Conservation (phyloP, 108 stramenopile species). For the Cyclotella atomus region DNA sequence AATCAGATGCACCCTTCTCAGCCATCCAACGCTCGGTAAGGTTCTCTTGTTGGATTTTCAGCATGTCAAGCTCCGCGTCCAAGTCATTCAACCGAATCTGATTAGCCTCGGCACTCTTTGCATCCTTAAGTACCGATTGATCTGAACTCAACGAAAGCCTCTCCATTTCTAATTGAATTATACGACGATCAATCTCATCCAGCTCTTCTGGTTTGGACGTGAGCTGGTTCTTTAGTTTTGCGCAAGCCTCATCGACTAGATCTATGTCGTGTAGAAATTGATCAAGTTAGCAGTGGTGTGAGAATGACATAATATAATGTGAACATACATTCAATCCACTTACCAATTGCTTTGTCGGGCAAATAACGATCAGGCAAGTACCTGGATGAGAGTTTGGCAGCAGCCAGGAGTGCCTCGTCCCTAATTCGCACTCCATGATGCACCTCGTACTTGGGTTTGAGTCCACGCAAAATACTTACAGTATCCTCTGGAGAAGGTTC, state of each 20-base stretch:
- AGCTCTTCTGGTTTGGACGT: slow-evolving; percentile 67
- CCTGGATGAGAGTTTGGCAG: slow-evolving; percentile 94
- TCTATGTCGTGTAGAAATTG: slow-evolving; percentile 59
- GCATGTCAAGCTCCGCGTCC: slow-evolving; percentile 69
- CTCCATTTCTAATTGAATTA: slow-evolving; percentile 78
- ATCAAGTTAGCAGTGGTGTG: background rate
- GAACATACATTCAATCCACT: background rate
- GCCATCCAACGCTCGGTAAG: slow-evolving; percentile 82
- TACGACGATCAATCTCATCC: slow-evolving; percentile 56
- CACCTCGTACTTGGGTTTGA: slow-evolving; percentile 95
- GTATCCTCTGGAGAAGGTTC: slow-evolving; percentile 98
- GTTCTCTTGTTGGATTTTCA: slow-evolving; percentile 71
- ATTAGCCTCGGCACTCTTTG: slow-evolving; percentile 48
- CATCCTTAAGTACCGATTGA: slow-evolving; percentile 19
- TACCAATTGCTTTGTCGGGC: slow-evolving; percentile 69
- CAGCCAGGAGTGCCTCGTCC: slow-evolving; percentile 97
- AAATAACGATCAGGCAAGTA: slow-evolving; percentile 97
- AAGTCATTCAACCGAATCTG: slow-evolving; percentile 64
- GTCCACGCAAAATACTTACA: slow-evolving; percentile 95
- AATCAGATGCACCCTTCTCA: slow-evolving; percentile 74
- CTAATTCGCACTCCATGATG: slow-evolving; percentile 98
- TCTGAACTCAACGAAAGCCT: slow-evolving; percentile 36
- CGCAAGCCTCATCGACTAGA: slow-evolving; percentile 97
- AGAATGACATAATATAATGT: background rate
- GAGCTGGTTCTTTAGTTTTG: slow-evolving; percentile 88